Conservation (phyloP, 768 basidiomycete genomes). For the Tubosaeta sp. region DNA sequence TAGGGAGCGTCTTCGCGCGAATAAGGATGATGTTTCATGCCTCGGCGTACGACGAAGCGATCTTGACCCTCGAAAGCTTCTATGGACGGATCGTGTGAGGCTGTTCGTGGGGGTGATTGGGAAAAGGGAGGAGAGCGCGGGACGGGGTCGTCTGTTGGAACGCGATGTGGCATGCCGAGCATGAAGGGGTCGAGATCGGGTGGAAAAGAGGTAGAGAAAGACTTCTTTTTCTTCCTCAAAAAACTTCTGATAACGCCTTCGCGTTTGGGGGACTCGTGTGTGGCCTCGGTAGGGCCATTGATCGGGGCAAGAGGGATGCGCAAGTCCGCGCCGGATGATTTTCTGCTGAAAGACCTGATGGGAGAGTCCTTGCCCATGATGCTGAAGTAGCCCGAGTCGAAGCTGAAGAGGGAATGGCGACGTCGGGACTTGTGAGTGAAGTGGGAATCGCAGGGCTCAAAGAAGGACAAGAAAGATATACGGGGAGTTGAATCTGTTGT, state of each 20-base stretch:
- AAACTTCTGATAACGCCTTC: slow-evolving; percentile 16
- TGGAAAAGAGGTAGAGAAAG: slow-evolving; percentile 2
- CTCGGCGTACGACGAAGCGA: slow-evolving; percentile 23
- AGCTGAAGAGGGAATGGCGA: slow-evolving; percentile 21
- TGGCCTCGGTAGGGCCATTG: background rate
- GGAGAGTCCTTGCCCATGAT: slow-evolving; percentile 22
- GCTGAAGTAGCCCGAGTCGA: slow-evolving; percentile 30
- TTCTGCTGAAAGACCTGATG: slow-evolving; percentile 7
- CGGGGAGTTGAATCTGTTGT: slow-evolving; percentile 18
- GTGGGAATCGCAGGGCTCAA: slow-evolving; percentile 1
- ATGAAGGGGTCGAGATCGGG: slow-evolving; percentile 8
- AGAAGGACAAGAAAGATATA: slow-evolving; percentile 13
- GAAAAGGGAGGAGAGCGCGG: background rate
- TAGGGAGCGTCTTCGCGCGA: slow-evolving; percentile 46
- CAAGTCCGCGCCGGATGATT: slow-evolving; percentile 10
- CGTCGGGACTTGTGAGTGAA: background rate
- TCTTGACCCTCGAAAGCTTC: slow-evolving; percentile 21
- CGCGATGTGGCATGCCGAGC: background rate
- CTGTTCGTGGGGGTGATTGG: background rate
- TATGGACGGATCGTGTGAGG: slow-evolving; percentile 8
- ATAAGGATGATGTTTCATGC: slow-evolving; percentile 55
- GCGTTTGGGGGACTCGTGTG: slow-evolving; percentile 17
- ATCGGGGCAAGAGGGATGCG: slow-evolving; percentile 9
- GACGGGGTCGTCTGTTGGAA: background rate
- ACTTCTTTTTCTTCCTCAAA: slow-evolving; percentile 24